Percentiles rank a stretch among this genome's conserved stretches.
phyloP scores from a whole-genome alignment of 345 rosid genomes.

The Nephelium lappaceum region DNA sequence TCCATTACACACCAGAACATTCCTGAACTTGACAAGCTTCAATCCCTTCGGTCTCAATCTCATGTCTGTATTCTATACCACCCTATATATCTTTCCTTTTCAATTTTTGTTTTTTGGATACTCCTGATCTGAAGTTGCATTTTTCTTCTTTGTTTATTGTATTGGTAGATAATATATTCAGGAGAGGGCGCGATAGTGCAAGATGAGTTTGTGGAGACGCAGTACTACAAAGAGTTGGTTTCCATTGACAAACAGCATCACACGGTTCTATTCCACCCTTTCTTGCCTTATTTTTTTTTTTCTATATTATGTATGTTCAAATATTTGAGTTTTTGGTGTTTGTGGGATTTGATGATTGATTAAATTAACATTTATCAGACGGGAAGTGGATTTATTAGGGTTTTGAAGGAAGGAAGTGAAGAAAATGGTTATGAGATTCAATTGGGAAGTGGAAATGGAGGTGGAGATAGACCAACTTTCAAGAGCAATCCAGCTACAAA shows the following conservation, averaged over 20 bases:
- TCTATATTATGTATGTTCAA: neutral
- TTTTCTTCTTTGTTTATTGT: neutral
- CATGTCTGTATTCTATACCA: conserved; percentile 24
- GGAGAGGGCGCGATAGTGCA: conserved; percentile 25
- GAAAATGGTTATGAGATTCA: conserved; percentile 32
- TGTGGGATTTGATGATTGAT: conserved; percentile 6
- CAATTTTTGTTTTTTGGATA: neutral
- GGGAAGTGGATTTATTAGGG: conserved; percentile 70
- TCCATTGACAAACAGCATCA: conserved; percentile 73
- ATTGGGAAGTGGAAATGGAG: conserved; percentile 12
- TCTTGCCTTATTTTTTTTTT: neutral
- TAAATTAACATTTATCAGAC: conserved; percentile 38
- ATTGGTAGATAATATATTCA: conserved; percentile 34
- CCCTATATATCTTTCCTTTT: conserved; percentile 5
- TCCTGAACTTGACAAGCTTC: conserved; percentile 63
- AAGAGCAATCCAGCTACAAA: conserved; percentile 76
- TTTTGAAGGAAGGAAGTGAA: conserved; percentile 37
- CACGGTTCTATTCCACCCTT: conserved; percentile 38
- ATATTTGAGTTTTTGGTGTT: neutral
- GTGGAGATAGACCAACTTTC: conserved; percentile 20
- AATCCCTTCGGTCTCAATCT: conserved; percentile 56
- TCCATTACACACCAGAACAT: conserved; percentile 25
- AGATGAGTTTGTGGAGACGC: conserved; percentile 69
- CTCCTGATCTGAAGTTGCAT: neutral
- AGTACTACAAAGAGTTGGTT: conserved; percentile 57